These are phyloP conservation scores for Henningerozyma blattae DNA, from an alignment of 805 yeast genomes.

Conservation along the genomic window DNA sequence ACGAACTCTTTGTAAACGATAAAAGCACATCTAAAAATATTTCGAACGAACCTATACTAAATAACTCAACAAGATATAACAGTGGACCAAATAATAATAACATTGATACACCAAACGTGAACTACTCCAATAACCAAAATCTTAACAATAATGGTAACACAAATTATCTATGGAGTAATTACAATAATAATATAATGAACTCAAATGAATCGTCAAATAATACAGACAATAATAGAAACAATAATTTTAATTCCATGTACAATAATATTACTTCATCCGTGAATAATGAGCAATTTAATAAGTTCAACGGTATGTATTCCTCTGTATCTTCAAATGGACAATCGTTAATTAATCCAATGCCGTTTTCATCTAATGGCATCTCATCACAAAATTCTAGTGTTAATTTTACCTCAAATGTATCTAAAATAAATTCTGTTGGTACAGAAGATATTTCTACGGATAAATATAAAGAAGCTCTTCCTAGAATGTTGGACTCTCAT, in stretches of 20 bases:
- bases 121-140: neutral
- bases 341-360: too few species aligned
- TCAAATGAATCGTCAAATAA: constrained; percentile 1
- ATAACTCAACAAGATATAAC: too few species aligned
- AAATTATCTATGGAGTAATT: too few species aligned
- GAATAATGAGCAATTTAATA: neutral
- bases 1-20: constrained; percentile 10
- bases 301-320: neutral
- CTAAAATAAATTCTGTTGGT: neutral
- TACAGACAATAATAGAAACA: constrained; percentile 1
- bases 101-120: neutral
- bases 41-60: too few species aligned
- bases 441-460: too few species aligned
- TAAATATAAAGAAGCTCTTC: constrained; percentile 1
- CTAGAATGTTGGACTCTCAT: constrained; percentile 7
- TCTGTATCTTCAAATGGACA: neutral
- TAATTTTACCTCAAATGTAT: neutral
- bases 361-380: too few species aligned
- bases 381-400: neutral
- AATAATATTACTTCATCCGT: neutral
- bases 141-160: neutral
- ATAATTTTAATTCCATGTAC: neutral
- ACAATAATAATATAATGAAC: too few species aligned
- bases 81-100: too few species aligned
- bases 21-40: too few species aligned